phyloP scores from a whole-genome alignment of 495 filamentous ascomycete genomes.

The Talaromyces stipitatus region DNA sequence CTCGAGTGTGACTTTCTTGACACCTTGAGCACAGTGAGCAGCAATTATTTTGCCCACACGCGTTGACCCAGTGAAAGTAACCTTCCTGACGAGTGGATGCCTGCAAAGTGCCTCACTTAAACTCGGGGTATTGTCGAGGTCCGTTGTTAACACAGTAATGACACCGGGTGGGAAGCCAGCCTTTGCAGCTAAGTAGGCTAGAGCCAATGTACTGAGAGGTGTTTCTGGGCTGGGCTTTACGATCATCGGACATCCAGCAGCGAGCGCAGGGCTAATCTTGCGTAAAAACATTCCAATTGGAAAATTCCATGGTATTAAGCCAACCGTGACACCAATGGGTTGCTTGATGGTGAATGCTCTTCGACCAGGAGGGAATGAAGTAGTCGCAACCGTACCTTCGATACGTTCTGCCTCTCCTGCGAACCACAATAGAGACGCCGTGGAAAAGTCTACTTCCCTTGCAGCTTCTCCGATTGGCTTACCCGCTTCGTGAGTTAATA shows the following conservation, averaged over 20 bases:
- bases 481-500: conserved; percentile 41
- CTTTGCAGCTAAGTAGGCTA: conserved; percentile 48
- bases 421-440: conserved; percentile 44
- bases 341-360: conserved; percentile 43
- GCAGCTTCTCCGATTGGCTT: conserved; percentile 38
- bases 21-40: conserved; percentile 37
- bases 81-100: conserved; percentile 47
- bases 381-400: conserved; percentile 27
- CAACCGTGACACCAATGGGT: conserved; percentile 37
- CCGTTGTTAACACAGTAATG: conserved; percentile 52
- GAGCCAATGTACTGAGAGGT: conserved; percentile 45
- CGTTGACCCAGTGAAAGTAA: conserved; percentile 55
- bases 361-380: conserved; percentile 23
- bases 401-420: conserved; percentile 42
- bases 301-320: conserved; percentile 37
- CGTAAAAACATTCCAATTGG: conserved; percentile 49
- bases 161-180: conserved; percentile 54
- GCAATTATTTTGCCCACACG: conserved; percentile 44
- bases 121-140: conserved; percentile 46
- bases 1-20: conserved; percentile 58
- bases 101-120: conserved; percentile 49
- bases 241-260: conserved; percentile 56
- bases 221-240: conserved; percentile 54
- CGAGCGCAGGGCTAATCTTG: conserved; percentile 53
- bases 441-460: conserved; percentile 40